Base-by-base conservation (phyloP, 257 asterid species). In the Ajuga chamaepitys region DNA sequence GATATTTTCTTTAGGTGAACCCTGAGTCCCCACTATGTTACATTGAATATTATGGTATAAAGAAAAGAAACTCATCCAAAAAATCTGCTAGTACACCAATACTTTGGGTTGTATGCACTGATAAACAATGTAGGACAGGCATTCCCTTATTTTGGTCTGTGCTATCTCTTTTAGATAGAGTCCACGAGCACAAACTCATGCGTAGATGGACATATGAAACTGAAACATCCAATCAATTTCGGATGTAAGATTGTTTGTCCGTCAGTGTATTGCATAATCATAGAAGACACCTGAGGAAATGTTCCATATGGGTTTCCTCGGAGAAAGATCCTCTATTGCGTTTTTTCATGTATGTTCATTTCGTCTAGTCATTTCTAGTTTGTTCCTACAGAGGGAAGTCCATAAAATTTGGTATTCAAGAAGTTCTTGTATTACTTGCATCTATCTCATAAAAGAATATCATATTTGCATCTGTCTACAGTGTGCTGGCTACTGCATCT, bases 401-500 rank as follows among this genome's bases (percentile, higher is more conserved):
- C 14, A 5, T 51, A 10, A 56, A 55, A 8, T 59, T 50, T 50
- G 50, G 21, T 42, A 20, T 44, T 32, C 47, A 60, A 25, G 16
- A 56, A 45, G 28, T 52, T 65, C 7, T 41, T 38, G 12, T 14
- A 34, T 30, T 21, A 3, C 32, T 32, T 59, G 35, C 45, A 47
- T 17, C 53, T 26, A 11, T 30, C 37, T 30, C 7, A 1, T 30
- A 30, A 2, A 30, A 4, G 7, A 46, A 24, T 14, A 20, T 22
- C 16, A 3, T 30, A 25, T 25, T 32, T 59, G 26, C 38, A 47
- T 17, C 58, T 26, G 20, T n/a, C n/a, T n/a, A n/a, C n/a, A n/a
- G n/a, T 66, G 41, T 67, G 58, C 71, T 74, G 65, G 71, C 68
- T 41, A 57, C 14, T 21, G 25, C 64, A 42, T 67, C 70, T 58